Evolutionary conservation across 139 green algal genomes (phyloP).

Genomic region (Volvox reticuliferus): DNA sequence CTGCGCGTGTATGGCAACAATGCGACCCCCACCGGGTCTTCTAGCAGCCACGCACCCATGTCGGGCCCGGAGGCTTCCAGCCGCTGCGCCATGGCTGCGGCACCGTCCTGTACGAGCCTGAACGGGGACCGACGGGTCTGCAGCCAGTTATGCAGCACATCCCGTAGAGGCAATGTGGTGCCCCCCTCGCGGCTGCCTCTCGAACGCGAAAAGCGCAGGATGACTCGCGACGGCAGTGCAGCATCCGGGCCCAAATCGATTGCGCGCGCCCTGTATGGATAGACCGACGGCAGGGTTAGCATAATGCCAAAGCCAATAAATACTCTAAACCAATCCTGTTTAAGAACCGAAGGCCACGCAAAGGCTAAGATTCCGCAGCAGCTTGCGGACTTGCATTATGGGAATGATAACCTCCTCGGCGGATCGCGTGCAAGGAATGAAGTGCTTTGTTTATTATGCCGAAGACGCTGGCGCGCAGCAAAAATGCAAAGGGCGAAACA

Average conservation of each 20-base stretch:
- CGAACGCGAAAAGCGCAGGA: constrained; percentile 41
- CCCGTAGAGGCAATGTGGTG: constrained; percentile 19
- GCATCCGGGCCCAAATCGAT: constrained; percentile 8
- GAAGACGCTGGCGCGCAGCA: no score
- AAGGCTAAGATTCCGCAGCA: no score
- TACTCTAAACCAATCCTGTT: no score
- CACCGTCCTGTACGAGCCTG: neutral
- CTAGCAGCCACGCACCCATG: constrained; percentile 73
- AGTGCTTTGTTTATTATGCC: no score
- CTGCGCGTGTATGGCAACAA: constrained; percentile 8
- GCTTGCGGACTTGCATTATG: no score
- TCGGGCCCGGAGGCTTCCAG: constrained; percentile 69
- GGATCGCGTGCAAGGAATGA: no score
- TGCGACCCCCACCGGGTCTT: neutral
- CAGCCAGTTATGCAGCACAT: constrained; percentile 42
- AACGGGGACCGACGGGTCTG: constrained; percentile 25
- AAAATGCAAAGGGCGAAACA: no score
- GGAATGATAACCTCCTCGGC: no score
- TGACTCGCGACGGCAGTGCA: constrained; percentile 26
- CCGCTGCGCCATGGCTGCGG: neutral
- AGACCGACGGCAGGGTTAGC: no score
- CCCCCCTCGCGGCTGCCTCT: constrained; percentile 24
- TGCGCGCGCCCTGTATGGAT: neutral
- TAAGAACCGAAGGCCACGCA: no score
- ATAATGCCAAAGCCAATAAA: no score